Evolutionary conservation across 2,329 filamentous ascomycete species (phyloP).

Genomic region (Monosporascus cannonballus): DNA sequence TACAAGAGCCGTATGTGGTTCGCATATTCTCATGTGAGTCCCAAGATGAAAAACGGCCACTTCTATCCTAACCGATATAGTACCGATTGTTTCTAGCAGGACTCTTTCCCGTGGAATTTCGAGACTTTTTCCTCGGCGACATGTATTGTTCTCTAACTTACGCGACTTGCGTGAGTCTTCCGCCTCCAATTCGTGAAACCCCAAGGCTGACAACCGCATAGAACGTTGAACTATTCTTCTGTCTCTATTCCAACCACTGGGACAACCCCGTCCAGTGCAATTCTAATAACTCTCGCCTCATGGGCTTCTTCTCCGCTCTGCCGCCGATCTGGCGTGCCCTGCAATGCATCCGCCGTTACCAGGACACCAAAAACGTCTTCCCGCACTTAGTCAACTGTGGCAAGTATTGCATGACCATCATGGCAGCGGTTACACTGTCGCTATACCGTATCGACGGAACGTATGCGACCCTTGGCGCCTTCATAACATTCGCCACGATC

Average conservation of each 20-base stretch:
- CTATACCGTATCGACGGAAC: conserved; percentile 71
- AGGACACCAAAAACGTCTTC: conserved; percentile 79
- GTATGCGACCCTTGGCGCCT: conserved; percentile 56
- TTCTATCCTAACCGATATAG: conserved; percentile 37
- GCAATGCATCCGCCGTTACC: conserved; percentile 86
- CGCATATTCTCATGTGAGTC: conserved; percentile 74
- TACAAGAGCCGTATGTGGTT: conserved; percentile 79
- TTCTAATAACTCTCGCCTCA: conserved; percentile 71
- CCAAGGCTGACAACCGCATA: conserved; percentile 28
- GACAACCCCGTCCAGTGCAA: conserved; percentile 70
- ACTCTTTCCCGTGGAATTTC: conserved; percentile 88
- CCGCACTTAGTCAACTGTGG: conserved; percentile 89
- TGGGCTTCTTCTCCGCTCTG: conserved; percentile 79
- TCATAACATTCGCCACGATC: conserved; percentile 72
- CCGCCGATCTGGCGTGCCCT: conserved; percentile 86
- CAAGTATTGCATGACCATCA: conserved; percentile 83
- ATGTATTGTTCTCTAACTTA: conserved; percentile 97
- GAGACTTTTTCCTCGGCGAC: conserved; percentile 95
- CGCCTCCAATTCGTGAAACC: neutral
- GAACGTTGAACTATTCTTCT: conserved; percentile 94
- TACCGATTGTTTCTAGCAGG: conserved; percentile 82
- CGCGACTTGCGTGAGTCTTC: conserved; percentile 65
- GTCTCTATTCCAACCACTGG: conserved; percentile 80
- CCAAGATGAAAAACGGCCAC: neutral
- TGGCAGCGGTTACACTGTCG: conserved; percentile 72